Evolutionary conservation across 139 green algal genomes (phyloP).

Genomic region (Chlamydomonas schloesseri): DNA sequence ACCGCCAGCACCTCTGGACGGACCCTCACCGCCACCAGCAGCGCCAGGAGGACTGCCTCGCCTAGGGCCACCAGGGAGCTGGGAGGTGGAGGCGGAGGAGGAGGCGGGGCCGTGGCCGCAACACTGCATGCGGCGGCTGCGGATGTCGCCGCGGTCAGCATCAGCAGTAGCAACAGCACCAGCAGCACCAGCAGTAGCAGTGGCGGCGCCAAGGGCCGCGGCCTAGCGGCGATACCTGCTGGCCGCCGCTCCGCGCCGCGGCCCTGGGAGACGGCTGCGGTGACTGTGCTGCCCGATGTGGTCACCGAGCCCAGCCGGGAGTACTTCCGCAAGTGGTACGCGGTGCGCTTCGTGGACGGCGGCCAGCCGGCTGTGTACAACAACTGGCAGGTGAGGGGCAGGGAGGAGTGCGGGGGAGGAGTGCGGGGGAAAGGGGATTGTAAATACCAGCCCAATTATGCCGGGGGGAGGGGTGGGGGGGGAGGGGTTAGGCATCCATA

Average conservation of each 20-base stretch:
- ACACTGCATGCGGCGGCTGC: too few species aligned
- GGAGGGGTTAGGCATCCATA: neutral
- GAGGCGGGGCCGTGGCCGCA: too few species aligned
- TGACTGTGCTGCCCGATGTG: neutral
- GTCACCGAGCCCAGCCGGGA: neutral
- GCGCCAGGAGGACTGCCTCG: too few species aligned
- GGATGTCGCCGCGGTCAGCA: neutral
- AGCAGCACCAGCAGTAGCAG: neutral
- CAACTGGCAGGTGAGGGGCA: slow-evolving; percentile 8
- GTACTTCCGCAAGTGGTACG: slow-evolving; percentile 36
- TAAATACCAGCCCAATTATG: neutral
- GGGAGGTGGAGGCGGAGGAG: too few species aligned
- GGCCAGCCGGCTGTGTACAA: slow-evolving; percentile 10
- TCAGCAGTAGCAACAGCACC: neutral
- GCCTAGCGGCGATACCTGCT: too few species aligned
- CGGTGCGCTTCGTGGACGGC: slow-evolving; percentile 23
- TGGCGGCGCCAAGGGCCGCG: neutral
- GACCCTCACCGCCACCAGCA: too few species aligned
- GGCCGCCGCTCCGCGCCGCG: neutral
- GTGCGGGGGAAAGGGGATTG: neutral
- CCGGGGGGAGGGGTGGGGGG: neutral
- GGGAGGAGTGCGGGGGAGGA: neutral
- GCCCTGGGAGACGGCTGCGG: neutral
- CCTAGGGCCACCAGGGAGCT: too few species aligned
- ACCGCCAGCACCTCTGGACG: neutral